phyloP scores from a whole-genome alignment of 495 filamentous ascomycete species.

The Chaetomium cochliodes region DNA sequence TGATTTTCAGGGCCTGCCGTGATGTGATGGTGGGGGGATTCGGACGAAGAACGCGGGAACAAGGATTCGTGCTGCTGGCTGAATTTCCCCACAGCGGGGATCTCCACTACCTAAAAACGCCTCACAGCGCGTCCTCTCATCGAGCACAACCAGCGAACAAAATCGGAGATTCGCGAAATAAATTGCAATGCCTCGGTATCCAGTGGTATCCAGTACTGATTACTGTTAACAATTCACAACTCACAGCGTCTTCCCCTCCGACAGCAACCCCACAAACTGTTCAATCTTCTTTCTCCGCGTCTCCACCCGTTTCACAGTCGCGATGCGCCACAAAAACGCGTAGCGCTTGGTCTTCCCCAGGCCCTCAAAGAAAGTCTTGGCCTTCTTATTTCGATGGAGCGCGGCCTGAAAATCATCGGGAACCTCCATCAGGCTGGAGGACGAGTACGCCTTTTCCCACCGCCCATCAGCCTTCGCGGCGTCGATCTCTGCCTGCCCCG shows the following conservation, averaged over 20 bases:
- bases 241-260: conserved; percentile 27
- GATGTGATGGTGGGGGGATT: not conserved
- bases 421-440: conserved; percentile 43
- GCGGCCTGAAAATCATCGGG: conserved; percentile 46
- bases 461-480: conserved; percentile 55
- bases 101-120: not conserved
- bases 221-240: too few species aligned
- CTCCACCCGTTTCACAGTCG: conserved; percentile 39
- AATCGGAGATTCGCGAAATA: conserved; percentile 65
- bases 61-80: not conserved
- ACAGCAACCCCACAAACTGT: conserved; percentile 33
- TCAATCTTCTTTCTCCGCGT: conserved; percentile 32
- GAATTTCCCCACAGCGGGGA: not conserved
- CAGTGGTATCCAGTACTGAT: too few species aligned
- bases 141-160: not conserved
- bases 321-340: conserved; percentile 43
- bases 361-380: conserved; percentile 40
- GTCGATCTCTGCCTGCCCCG: conserved; percentile 50
- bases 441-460: conserved; percentile 56
- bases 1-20: not conserved
- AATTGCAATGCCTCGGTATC: conserved; percentile 34
- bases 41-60: not conserved
- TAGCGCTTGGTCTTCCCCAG: conserved; percentile 47
- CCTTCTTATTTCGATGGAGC: conserved; percentile 34
- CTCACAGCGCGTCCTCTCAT: too few species aligned